Evolutionary conservation across 2,329 filamentous ascomycete species (phyloP), one percentile per base, ranked within the genome.

Genomic region (Trichoderma atrobrunneum): DNA sequence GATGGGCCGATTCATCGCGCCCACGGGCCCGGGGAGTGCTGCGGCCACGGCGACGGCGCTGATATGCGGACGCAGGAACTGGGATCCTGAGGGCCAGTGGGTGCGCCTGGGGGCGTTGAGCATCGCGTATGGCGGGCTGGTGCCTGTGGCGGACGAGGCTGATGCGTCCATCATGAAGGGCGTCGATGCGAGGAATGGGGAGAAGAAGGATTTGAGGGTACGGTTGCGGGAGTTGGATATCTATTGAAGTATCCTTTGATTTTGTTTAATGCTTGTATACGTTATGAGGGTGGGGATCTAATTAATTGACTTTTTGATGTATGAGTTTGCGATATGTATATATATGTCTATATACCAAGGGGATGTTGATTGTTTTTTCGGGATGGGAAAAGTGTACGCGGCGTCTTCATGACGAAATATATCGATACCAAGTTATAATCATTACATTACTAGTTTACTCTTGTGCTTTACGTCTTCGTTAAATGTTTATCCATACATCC

Each of bases 201-300:
- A 73, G 30, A 76, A 73, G 39, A 76, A 73, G 61, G 77, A 78
- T 62, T 54, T 81, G 30, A 76, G 74, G 67, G 75, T 82, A 26
- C 71, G 74, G 64, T 8, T 81, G 66, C 76, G 77, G 65, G 80
- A 82, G 73, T 72, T 82, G 62, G 80, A 82, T 63, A 75, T 82
- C n/a, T 81, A 81, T 71, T 82, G 74, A 69, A 28, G 34, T 34
- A 11, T 12, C 5, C 5, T 62, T 34, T 62, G 34, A 36, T 36
- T 21, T 32, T n/a, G 16, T 24, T 16, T 16, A 11, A 26, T 69
- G 36, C 10, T 60, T 61, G 18, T 69, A 16, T 26, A 61, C 48
- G 24, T 6, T n/a, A 34, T 32, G 26, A 21, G 8, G 34, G 26
- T 48, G 30, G 54, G 43, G 10, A 21, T 36, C 5, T 68, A 28